Evolutionary conservation across 768 basidiomycete species (phyloP), one percentile per base, ranked within the genome.

Genomic region (Amanita thiersii): DNA sequence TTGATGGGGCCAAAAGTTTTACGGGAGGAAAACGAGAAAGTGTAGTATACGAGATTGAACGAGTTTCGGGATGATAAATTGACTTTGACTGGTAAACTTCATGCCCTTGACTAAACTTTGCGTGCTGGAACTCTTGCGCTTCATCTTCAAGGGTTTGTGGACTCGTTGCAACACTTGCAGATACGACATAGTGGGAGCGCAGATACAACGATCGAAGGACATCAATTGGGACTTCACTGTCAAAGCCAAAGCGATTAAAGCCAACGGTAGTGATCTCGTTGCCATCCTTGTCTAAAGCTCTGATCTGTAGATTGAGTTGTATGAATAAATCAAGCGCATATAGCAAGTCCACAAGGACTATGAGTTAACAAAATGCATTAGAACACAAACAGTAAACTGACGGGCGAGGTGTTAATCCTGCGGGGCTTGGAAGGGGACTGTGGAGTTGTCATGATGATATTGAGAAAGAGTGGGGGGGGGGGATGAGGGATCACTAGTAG

Each of bases 11-110:
- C 35, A 99, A 77, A 36, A 92, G 78, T 53, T 78, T 88, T 46
- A 99, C 93, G 3, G 94, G 90, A 7, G 92, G 88, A 62, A 92
- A 99, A 32, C 87, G 82, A 40, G 86, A 80, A 43, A 94, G 76
- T 18, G 91, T 90, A 35, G 89, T 87, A 64, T 93, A 97, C 31
- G 92, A 87, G 60, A 96, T 91, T 26, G 85, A 76, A 50, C 82
- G 74, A 18, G 73, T 75, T 47, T 82, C 73, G 28, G 86, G 83
- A 57, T 88, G 76, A 63, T 74, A 94, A 53, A 91, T 89, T 17
- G 90, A 86, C 58, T 89, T 82, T 43, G 89, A 85, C 57, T 86
- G 81, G 59, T 83, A 86, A 18, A 66, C 64, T 25, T 66, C 57
- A 38, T 56, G 52, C 20, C 69, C 68, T 45, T 69, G 65, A 26